phyloP scores from a whole-genome alignment of 176 grass and related monocot genomes.

The Oryza meyeriana region DNA sequence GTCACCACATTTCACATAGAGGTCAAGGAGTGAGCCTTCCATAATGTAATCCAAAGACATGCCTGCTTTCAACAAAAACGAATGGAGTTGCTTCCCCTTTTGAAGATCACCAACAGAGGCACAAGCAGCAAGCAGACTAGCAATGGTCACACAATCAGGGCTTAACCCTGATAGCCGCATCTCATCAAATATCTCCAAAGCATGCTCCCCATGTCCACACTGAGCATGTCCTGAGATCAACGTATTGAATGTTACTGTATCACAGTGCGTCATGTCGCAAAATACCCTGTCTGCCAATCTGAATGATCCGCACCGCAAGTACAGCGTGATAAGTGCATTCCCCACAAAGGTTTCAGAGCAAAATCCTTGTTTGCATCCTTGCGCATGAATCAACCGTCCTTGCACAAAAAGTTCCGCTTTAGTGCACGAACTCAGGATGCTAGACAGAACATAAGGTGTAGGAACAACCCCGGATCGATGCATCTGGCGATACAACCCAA shows the following conservation, averaged over 20 bases:
- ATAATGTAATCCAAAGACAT: slow-evolving; percentile 61
- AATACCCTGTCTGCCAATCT: slow-evolving; percentile 49
- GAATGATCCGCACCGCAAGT: slow-evolving; percentile 36
- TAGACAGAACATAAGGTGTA: slow-evolving; percentile 61
- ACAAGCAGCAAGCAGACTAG: slow-evolving; percentile 54
- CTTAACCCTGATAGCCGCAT: slow-evolving; percentile 42
- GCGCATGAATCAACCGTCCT: slow-evolving; percentile 53
- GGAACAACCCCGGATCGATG: slow-evolving; percentile 31
- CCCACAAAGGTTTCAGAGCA: slow-evolving; percentile 50
- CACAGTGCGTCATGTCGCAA: slow-evolving; percentile 38
- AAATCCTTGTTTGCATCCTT: slow-evolving; percentile 58
- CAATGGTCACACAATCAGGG: slow-evolving; percentile 58
- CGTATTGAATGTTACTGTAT: slow-evolving; percentile 61
- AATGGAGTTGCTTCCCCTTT: slow-evolving; percentile 61
- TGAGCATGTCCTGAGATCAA: slow-evolving; percentile 65
- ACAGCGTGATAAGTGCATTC: slow-evolving; percentile 57
- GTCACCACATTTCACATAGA: slow-evolving; percentile 63
- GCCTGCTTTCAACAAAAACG: slow-evolving; percentile 50
- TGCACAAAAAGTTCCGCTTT: slow-evolving; percentile 41
- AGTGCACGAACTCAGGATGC: slow-evolving; percentile 61
- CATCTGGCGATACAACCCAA: slow-evolving; percentile 47
- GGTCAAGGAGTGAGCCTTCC: slow-evolving; percentile 65
- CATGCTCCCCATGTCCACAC: slow-evolving; percentile 34
- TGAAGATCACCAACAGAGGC: slow-evolving; percentile 39
- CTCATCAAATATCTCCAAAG: slow-evolving; percentile 42